Base-by-base conservation (phyloP, 106 monocot genomes). In the Dioscorea dumetorum region DNA sequence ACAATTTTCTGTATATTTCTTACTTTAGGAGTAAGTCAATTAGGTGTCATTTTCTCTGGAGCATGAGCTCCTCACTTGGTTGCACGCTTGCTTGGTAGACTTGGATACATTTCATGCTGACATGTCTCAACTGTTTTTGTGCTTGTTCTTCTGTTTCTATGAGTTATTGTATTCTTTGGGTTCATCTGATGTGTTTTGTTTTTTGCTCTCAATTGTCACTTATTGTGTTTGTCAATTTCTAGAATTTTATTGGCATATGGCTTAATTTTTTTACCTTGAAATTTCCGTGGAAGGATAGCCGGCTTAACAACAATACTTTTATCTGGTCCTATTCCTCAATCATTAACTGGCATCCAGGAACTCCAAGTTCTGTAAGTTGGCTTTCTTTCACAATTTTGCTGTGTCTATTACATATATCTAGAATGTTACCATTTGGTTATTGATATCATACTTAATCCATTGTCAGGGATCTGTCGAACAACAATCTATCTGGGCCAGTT, bases 221-320 rank as follows among this genome's bases (percentile, higher is more conserved):
- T 66, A 17, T 48, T 48, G 11, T 35, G 5, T 66, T 3, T 54
- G 15, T 18, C 15, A 54, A 54, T 54, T 16, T 54, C 15, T 19
- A 54, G 54, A 54, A 54, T 13, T 19, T 64, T 66, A 48, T 48
- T 2, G 16, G 22, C 17, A 19, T 49, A 16, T 67, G 60, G 61
- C 58, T 51, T 67, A 18, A 60, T 72, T 32, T 71, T n/a, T 51
- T 9, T 24, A 17, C 59, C 48, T 24, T 66, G 56, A 69, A 70
- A 69, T 50, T 64, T 85, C 20, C 61, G n/a, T 75, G 82, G 62
- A 83, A 85, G 80, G 81, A 81, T 70, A 93, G 93, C 35, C 88
- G 93, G 76, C 88, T 93, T 50, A 93, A 93, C 74, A 93, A 88
- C 81, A 93, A 93, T 68, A 86, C 76, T 34, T n/a, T 70, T 93